These are phyloP conservation scores for Penicillium concentricum DNA, from an alignment of 2,329 filamentous ascomycete genomes.

Conservation along the genomic window DNA sequence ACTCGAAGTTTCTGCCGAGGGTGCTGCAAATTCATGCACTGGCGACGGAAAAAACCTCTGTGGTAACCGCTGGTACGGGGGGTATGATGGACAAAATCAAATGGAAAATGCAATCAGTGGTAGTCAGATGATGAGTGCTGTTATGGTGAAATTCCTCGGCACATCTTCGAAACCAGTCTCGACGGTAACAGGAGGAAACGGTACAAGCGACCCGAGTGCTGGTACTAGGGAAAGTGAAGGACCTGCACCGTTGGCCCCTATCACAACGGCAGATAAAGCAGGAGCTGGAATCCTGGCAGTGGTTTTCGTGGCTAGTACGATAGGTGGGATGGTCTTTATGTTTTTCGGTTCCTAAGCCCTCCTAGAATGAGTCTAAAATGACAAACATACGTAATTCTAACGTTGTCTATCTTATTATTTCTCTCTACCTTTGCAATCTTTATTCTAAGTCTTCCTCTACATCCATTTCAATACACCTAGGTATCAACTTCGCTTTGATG, in stretches of 20 bases:
- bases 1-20: constrained; percentile 57
- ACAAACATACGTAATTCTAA: too few species aligned
- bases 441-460: too few species aligned
- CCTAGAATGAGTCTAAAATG: neutral
- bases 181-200: neutral
- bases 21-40: constrained; percentile 61
- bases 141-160: constrained; percentile 1
- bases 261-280: constrained; percentile 1
- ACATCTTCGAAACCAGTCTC: neutral
- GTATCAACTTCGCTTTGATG: too few species aligned
- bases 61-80: constrained; percentile 60
- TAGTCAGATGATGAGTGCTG: constrained; percentile 52
- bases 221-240: neutral
- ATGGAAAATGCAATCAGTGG: constrained; percentile 69
- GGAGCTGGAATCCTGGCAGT: neutral
- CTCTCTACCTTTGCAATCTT: too few species aligned
- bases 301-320: neutral
- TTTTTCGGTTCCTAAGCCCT: neutral
- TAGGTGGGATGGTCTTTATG: neutral
- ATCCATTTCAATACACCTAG: too few species aligned
- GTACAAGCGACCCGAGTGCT: neutral
- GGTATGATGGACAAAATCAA: constrained; percentile 58
- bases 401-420: too few species aligned
- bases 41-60: constrained; percentile 60
- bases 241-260: neutral